A percentile compares a stretch with the other conserved stretches of the same genome.
Conservation (phyloP, 345 rosid genomes). For the Corymbia maculata region DNA sequence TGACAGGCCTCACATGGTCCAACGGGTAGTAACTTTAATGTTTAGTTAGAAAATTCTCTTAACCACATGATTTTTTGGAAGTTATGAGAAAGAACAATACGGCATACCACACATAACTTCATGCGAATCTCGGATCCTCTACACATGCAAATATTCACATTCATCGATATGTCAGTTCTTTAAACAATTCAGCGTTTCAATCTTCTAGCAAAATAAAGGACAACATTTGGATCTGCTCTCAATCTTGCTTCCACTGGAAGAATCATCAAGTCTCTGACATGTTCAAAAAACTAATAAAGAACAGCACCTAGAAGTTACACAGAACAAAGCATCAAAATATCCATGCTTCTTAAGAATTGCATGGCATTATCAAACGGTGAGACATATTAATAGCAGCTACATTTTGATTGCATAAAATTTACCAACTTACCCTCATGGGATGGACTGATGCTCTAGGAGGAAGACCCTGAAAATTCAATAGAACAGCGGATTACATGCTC, state of each 20-base stretch:
- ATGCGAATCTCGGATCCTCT: background rate
- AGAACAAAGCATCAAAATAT: background rate
- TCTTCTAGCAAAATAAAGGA: background rate
- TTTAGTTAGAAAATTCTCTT: background rate
- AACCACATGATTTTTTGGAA: background rate
- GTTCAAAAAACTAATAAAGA: too few species aligned
- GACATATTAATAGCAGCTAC: background rate
- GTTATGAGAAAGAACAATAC: background rate
- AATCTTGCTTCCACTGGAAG: background rate
- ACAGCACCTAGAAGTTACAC: background rate
- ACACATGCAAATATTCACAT: background rate
- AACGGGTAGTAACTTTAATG: background rate
- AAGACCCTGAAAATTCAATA: slow-evolving; percentile 54
- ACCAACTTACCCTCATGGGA: slow-evolving; percentile 95
- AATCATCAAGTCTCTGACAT: background rate
- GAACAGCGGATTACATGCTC: background rate
- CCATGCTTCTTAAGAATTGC: background rate
- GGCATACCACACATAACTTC: background rate
- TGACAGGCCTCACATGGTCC: background rate
- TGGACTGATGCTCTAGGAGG: slow-evolving; percentile 98
- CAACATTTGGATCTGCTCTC: background rate
- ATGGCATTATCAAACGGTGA: background rate
- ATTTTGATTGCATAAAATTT: background rate
- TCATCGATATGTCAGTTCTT: background rate
- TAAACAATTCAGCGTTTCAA: background rate